Percentiles rank a stretch among this genome's conserved stretches.
Evolutionary conservation across 768 basidiomycete genomes (phyloP).

Genomic region (Termitomyces sp.): DNA sequence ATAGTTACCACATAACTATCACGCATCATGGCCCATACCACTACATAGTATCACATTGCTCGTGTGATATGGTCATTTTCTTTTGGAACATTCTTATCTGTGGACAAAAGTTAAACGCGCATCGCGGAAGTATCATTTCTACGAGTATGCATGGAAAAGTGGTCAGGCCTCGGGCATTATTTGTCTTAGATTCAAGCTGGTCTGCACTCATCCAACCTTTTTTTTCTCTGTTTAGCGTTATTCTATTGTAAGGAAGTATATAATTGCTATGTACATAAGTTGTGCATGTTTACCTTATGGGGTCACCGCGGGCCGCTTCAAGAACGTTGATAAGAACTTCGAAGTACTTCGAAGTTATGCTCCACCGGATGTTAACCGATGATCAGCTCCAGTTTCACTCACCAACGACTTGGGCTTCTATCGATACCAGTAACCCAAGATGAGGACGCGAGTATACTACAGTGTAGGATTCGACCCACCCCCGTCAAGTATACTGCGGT

Average conservation of each 20-base stretch:
- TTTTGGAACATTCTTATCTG: neutral
- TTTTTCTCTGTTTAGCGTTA: neutral
- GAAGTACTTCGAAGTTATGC: neutral
- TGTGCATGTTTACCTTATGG: neutral
- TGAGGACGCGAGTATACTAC: neutral
- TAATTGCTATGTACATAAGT: neutral
- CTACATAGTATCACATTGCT: neutral
- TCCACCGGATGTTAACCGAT: neutral
- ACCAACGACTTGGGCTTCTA: neutral
- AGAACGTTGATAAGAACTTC: neutral
- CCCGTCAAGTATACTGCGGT: conserved; percentile 1
- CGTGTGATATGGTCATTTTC: neutral
- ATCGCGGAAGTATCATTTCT: neutral
- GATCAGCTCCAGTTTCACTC: neutral
- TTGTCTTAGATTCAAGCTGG: neutral
- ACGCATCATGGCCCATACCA: neutral
- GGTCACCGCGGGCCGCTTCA: neutral
- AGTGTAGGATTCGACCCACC: conserved; percentile 1
- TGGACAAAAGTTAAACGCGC: neutral
- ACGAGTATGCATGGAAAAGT: neutral
- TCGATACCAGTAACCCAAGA: neutral
- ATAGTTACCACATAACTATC: neutral
- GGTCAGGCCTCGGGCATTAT: neutral
- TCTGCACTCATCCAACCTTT: neutral
- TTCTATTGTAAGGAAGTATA: neutral